Base-by-base conservation (phyloP, 2,329 filamentous ascomycete genomes). In the Beauveria brongniartii region DNA sequence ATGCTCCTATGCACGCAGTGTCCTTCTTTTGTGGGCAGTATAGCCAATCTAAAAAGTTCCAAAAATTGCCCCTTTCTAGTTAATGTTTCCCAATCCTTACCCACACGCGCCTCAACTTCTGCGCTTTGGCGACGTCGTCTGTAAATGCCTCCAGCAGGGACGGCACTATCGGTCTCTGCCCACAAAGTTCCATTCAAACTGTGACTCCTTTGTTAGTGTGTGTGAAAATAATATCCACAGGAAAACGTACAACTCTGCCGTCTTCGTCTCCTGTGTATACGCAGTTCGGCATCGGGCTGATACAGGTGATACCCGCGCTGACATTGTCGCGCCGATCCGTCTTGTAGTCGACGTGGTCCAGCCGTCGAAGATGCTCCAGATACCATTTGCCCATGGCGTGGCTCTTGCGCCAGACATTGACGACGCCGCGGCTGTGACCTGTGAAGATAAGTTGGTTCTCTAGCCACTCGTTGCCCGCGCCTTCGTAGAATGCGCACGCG, bases 221-320 rank as follows among this genome's bases (percentile, higher is more conserved):
- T 55, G 40, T 57, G 24, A 14, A 37, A 62, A 14, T 18, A 5
- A 28, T 16, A 7, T n/a, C 22, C 28, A 12, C 2, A 6, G 16
- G 30, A 9, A 8, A 18, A 72, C 75, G 72, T 65, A 94, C 90
- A 74, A 99, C 93, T 78, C 87, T 82, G 34, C 94, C 94, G 65
- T 92, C 89, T 65, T 97, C 94, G 76, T 97, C 94, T 3, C 93
- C 94, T 0, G 92, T 96, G 74, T 97, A 97, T 10, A 97, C 86
- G 64, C 88, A 82, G 64, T 88, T 87, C 58, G 90, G 85, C 82
- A 92, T 89, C 3, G 93, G 89, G 61, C 90, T 80, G 57, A 99
- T 89, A 70, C 90, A 95, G 43, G 90, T 96, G 63, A 97, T 92
- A 0, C 88, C 87, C 2, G 88, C 87, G 51, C 83, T 81, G 0